Percentiles rank a stretch among this genome's conserved stretches.
Conservation (phyloP, 108 stramenopile species). For the Epipyxis sp. region DNA sequence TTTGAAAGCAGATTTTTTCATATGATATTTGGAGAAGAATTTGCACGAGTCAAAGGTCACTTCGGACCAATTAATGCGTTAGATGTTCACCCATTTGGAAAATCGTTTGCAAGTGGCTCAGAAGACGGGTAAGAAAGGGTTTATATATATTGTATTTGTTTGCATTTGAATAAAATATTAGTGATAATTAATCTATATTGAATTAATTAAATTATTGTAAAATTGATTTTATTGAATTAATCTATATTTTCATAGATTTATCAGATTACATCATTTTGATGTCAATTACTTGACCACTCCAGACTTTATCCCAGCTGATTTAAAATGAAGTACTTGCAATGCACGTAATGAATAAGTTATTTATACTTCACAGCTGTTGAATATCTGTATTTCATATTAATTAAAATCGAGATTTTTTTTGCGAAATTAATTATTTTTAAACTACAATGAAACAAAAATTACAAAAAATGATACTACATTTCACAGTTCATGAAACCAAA, state of each 20-base stretch:
- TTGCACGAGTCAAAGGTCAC: conserved; percentile 94
- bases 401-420: too few relatives aligned
- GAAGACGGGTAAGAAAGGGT: conserved; percentile 46
- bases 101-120: conserved; percentile 49
- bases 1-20: conserved; percentile 97
- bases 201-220: too few relatives aligned
- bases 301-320: conserved; percentile 85
- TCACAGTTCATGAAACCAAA: too few relatives aligned
- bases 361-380: too few relatives aligned
- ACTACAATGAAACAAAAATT: too few relatives aligned
- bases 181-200: too few relatives aligned
- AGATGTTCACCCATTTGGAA: conserved; percentile 92
- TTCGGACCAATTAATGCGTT: conserved; percentile 99
- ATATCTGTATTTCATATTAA: too few relatives aligned
- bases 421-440: too few relatives aligned
- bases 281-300: conserved; percentile 90
- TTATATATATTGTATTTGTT: too few relatives aligned
- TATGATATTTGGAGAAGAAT: conserved; percentile 91
- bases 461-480: too few relatives aligned
- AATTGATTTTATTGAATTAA: too few relatives aligned
- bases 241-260: conserved; percentile 31
- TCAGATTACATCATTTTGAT: conserved; percentile 93
- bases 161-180: too few relatives aligned
- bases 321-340: conserved; percentile 31
- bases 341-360: background rate